Evolutionary conservation across 192 early-diverging fungal genomes (phyloP).

Genomic region (Backusella macrospora): DNA sequence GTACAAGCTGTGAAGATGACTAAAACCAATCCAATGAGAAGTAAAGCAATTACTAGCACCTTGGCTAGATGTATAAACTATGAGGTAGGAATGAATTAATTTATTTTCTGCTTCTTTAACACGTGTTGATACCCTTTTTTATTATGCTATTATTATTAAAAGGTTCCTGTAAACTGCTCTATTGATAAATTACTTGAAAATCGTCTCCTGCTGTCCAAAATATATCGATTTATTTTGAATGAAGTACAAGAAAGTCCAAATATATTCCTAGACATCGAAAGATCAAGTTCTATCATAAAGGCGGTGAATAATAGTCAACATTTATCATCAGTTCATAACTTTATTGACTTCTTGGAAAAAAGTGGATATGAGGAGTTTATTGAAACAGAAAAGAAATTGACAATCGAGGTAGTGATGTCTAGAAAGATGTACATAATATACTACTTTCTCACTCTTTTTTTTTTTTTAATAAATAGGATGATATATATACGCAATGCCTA

Average conservation of each 20-base stretch:
- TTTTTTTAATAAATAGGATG: slow-evolving; percentile 26
- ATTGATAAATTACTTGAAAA: not conserved
- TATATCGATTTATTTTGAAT: slow-evolving; percentile 11
- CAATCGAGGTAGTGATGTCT: not conserved
- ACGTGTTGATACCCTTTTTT: not conserved
- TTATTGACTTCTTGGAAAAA: slow-evolving; percentile 11
- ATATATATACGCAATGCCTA: slow-evolving; percentile 24
- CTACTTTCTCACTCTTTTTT: not conserved
- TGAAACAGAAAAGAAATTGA: not conserved
- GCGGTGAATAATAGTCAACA: not conserved
- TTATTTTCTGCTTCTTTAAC: not conserved
- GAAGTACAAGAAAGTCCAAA: not conserved
- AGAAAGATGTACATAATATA: not conserved
- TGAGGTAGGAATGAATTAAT: not conserved
- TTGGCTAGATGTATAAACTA: slow-evolving; percentile 5
- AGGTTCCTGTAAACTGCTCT: not conserved
- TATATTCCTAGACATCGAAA: not conserved
- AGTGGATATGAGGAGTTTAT: not conserved
- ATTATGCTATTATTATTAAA: not conserved
- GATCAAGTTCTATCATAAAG: not conserved
- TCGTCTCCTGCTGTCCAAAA: not conserved
- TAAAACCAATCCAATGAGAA: not conserved
- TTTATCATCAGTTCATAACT: not conserved
- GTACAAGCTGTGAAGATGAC: not conserved
- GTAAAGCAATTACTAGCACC: not conserved